These are phyloP conservation scores for Domatiomyces catenatus DNA, from an alignment of 2,329 filamentous ascomycete species.

Conservation along the genomic window DNA sequence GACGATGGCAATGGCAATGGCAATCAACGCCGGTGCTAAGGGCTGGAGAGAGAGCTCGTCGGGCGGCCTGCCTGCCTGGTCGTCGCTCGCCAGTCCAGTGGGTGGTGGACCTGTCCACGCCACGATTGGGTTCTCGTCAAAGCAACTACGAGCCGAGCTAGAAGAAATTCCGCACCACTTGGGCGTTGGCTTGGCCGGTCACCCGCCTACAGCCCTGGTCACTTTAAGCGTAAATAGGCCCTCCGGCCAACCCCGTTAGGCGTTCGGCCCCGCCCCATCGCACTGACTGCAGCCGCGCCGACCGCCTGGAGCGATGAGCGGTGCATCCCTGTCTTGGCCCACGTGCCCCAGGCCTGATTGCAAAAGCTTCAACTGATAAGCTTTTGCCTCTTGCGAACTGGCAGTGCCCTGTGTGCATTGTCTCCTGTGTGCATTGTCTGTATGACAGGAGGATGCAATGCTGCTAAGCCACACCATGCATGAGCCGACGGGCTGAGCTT, in stretches of 20 bases:
- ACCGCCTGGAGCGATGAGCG: not conserved
- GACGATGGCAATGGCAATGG: not conserved
- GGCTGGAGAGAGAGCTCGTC: not conserved
- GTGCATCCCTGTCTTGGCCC: not conserved
- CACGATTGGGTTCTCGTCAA: not conserved
- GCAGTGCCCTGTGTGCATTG: not conserved
- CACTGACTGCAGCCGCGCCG: not conserved
- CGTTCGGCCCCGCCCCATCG: not conserved
- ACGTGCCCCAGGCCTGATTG: not conserved
- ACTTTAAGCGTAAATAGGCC: not conserved
- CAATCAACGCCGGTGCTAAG: not conserved
- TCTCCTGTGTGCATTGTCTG: too few relatives aligned
- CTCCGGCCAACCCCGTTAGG: not conserved
- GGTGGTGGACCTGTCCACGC: not conserved
- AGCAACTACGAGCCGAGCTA: not conserved
- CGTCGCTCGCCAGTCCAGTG: not conserved
- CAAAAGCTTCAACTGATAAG: not conserved
- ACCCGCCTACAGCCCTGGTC: not conserved
- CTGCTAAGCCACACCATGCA: not conserved
- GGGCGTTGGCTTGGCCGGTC: not conserved
- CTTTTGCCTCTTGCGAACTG: not conserved
- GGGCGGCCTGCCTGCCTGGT: not conserved
- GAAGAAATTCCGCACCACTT: not conserved
- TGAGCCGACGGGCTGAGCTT: not conserved
- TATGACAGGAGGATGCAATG: not conserved